Percentiles rank a stretch among this genome's conserved stretches.
Evolutionary conservation across 768 basidiomycete genomes (phyloP).

Genomic region (Coprinopsis strossmayeri): DNA sequence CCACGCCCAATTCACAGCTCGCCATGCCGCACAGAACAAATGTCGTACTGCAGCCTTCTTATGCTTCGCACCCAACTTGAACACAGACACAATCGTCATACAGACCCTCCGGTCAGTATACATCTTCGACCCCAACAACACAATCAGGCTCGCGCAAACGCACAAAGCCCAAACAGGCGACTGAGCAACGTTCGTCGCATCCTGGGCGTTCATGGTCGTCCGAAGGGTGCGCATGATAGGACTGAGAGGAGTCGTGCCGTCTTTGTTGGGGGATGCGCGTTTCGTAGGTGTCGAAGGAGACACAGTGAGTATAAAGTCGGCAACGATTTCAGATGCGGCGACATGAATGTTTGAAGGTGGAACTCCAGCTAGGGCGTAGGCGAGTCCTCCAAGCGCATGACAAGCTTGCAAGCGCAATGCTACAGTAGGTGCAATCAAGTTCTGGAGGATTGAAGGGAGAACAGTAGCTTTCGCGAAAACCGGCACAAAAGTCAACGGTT

Average conservation of each 20-base stretch:
- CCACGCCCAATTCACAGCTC: constrained; percentile 58
- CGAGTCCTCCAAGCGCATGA: constrained; percentile 68
- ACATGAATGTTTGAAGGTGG: constrained; percentile 43
- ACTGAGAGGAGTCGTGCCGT: constrained; percentile 26
- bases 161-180: constrained; percentile 75
- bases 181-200: constrained; percentile 58
- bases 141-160: constrained; percentile 58
- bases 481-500: constrained; percentile 63
- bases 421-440: constrained; percentile 58
- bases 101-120: constrained; percentile 37
- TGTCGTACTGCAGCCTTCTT: constrained; percentile 59
- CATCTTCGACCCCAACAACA: constrained; percentile 55
- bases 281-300: constrained; percentile 29
- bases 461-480: constrained; percentile 39
- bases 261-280: constrained; percentile 13
- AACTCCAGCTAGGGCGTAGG: constrained; percentile 42
- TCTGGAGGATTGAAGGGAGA: constrained; percentile 55
- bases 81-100: constrained; percentile 41
- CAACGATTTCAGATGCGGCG: constrained; percentile 43
- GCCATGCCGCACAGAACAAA: constrained; percentile 59
- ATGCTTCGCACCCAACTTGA: constrained; percentile 52
- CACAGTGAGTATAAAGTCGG: constrained; percentile 38
- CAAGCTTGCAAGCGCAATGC: constrained; percentile 67
- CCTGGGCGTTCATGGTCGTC: constrained; percentile 47
- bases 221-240: constrained; percentile 60